phyloP scores from a whole-genome alignment of 148 eudicot genomes.

The Selenicereus undatus region DNA sequence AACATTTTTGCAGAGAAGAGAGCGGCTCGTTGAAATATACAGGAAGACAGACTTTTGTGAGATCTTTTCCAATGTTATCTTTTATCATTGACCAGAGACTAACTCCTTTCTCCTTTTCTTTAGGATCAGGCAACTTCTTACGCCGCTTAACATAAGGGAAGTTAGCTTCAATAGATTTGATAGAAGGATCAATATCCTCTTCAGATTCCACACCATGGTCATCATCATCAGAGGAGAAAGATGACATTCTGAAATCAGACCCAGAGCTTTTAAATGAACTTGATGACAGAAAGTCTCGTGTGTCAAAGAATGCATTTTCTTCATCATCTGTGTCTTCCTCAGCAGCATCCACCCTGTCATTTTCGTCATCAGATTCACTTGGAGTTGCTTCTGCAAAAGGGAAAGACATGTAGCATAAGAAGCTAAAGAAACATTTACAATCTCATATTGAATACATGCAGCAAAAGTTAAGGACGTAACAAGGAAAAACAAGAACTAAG shows the following conservation, averaged over 20 bases:
- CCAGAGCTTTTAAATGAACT: conserved; percentile 66
- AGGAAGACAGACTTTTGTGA: conserved; percentile 84
- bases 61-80: conserved; percentile 84
- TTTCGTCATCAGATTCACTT: conserved; percentile 72
- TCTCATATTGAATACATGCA: too few relatives aligned
- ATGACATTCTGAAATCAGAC: conserved; percentile 59
- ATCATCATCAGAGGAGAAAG: conserved; percentile 67
- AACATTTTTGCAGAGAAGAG: conserved; percentile 76
- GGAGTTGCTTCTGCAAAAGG: conserved; percentile 48
- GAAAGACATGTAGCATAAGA: conserved; percentile 6
- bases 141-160: conserved; percentile 62
- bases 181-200: conserved; percentile 48
- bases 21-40: conserved; percentile 85
- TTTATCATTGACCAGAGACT: conserved; percentile 91
- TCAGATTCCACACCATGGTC: conserved; percentile 44
- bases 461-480: neutral
- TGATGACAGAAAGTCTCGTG: conserved; percentile 69
- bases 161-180: conserved; percentile 46
- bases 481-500: too few relatives aligned
- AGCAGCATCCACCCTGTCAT: conserved; percentile 65
- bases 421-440: neutral
- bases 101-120: conserved; percentile 77
- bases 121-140: conserved; percentile 75
- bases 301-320: conserved; percentile 64
- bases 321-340: conserved; percentile 85